Conservation (phyloP, 192 early-diverging fungal genomes). For the Umbelopsis vinacea region DNA sequence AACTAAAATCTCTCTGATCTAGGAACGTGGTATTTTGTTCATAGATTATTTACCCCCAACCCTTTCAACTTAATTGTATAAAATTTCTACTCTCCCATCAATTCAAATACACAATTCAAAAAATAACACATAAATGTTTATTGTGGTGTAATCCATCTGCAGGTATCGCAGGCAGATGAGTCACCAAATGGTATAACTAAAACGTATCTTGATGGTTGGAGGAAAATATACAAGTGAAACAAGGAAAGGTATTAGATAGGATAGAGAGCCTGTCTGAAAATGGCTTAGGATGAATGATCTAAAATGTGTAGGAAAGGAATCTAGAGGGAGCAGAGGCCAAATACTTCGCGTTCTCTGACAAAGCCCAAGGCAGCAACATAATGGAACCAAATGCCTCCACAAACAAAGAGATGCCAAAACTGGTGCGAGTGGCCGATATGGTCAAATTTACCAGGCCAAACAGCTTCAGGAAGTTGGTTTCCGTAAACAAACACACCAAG, state of each 20-base stretch:
- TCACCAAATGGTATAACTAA: not conserved
- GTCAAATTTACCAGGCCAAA: slow-evolving; percentile 64
- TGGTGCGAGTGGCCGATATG: slow-evolving; percentile 65
- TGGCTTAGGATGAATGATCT: not conserved
- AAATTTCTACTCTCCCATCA: not conserved
- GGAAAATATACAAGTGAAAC: not conserved
- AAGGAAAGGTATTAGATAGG: not conserved
- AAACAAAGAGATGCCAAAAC: slow-evolving; percentile 65
- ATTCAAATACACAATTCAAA: not conserved
- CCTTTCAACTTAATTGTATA: not conserved
- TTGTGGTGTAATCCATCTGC: not conserved
- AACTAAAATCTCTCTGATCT: slow-evolving; percentile 76
- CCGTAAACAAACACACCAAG: slow-evolving; percentile 61
- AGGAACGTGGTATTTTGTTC: slow-evolving; percentile 4
- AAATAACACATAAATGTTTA: not conserved
- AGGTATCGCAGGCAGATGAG: not conserved
- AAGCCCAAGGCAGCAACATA: slow-evolving; percentile 56
- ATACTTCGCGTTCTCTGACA: slow-evolving; percentile 23
- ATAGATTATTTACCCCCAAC: not conserved
- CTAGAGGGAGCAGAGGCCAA: slow-evolving; percentile 20
- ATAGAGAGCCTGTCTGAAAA: not conserved
- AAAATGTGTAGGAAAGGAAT: not conserved
- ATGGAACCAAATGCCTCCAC: slow-evolving; percentile 65
- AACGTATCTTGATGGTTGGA: not conserved
- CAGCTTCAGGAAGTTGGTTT: slow-evolving; percentile 60